Base-by-base conservation (phyloP, 768 basidiomycete species). In the Podaxis sp. region DNA sequence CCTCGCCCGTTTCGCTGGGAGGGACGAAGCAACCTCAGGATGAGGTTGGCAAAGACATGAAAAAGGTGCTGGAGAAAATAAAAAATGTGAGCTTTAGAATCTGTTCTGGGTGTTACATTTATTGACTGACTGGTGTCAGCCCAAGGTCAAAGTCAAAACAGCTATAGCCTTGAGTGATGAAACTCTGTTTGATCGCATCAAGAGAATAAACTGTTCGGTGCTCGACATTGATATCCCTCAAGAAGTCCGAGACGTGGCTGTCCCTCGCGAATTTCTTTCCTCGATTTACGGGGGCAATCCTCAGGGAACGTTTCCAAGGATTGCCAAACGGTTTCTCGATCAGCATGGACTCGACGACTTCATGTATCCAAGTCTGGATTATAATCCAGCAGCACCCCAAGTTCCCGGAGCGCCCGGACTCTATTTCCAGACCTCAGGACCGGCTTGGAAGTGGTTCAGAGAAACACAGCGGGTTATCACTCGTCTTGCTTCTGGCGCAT, bases 331-430 rank as follows among this genome's bases (percentile, higher is more conserved):
- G 7, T 64, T 65, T 10, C 11, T 69, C 9, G 61, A 42, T 1
- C 44, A 65, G 36, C 71, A 74, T 56, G 69, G 69, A 0, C 62
- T 68, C 10, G 37, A 69, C 10, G 64, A 73, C 58, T 74, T 71
- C 38, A 71, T 73, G 71, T 75, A 65, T 44, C 61, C 69, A 2
- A 68, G 66, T 18, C 55, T 65, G 0, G 50, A 62, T 0, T 69
- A 61, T 32, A 72, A 44, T 18, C 42, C 42, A 2, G 42, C 42
- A 16, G 70, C 72, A 4, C 72, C 75, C 32, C 67, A 71, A 40
- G 47, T 68, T n/a, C 68, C 71, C 5, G 73, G 74, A 11, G 63
- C 65, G n/a, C 64, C 69, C 16, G 75, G 74, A 0, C 60, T 76
- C 5, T 73, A 68, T 37, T 70, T 68, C 25, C n/a, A 23, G 16